Conservation (phyloP, 2,329 filamentous ascomycete genomes). For the Trichophyton rubrum region DNA sequence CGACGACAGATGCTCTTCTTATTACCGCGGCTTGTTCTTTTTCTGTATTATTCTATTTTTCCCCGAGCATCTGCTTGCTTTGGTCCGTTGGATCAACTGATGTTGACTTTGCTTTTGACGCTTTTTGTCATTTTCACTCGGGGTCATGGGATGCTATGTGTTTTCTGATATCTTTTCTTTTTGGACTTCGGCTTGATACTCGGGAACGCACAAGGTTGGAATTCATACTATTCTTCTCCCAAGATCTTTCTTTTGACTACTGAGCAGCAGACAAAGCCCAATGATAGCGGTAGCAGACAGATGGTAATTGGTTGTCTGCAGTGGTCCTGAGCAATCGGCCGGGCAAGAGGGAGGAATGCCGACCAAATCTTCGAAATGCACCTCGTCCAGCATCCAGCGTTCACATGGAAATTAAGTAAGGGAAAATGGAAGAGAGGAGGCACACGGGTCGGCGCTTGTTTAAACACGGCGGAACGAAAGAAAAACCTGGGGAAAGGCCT, state of each 20-base stretch:
- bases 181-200: neutral
- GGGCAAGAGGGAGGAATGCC: neutral
- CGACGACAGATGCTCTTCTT: neutral
- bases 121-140: neutral
- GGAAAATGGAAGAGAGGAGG: neutral
- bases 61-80: neutral
- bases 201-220: neutral
- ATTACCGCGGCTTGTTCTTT: neutral
- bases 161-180: neutral
- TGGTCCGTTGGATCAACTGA: neutral
- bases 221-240: neutral
- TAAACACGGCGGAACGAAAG: neutral
- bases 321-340: neutral
- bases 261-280: no score
- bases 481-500: neutral
- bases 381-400: neutral
- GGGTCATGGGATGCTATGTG: neutral
- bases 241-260: neutral
- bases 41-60: neutral
- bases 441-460: neutral
- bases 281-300: neutral
- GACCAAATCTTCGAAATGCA: neutral
- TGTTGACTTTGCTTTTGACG: neutral
- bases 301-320: neutral
- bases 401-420: neutral